phyloP scores from a whole-genome alignment of 208 protist species.

The Acanthamoeba triangularis region DNA sequence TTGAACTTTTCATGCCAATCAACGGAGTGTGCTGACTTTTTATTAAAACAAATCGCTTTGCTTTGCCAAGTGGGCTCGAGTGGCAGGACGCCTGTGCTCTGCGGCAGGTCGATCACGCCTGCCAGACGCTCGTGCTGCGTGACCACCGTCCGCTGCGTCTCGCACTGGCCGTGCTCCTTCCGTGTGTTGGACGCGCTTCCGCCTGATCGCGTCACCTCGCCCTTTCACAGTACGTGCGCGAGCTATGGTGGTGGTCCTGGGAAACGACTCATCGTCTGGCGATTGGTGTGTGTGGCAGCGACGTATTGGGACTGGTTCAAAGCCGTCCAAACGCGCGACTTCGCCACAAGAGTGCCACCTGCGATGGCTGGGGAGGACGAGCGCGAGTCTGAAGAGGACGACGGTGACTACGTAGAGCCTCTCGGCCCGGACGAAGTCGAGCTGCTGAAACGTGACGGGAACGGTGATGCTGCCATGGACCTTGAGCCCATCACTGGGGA shows the following conservation, averaged over 20 bases:
- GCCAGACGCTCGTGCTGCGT: neutral
- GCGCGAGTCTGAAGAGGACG: neutral
- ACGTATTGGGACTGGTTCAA: neutral
- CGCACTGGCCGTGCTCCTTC: neutral
- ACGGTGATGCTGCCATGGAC: neutral
- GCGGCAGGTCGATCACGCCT: neutral
- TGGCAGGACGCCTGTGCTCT: neutral
- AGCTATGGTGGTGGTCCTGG: no score
- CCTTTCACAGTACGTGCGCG: neutral
- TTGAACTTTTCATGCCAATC: no score
- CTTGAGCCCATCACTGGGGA: neutral
- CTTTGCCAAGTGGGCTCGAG: no score
- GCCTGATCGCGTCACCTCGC: neutral
- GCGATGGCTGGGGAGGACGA: no score
- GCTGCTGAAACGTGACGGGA: neutral
- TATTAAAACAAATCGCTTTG: no score
- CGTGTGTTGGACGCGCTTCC: neutral
- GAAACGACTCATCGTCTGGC: no score
- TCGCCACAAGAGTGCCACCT: neutral
- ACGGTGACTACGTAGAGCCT: neutral
- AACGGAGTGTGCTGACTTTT: no score
- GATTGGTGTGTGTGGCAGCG: neutral
- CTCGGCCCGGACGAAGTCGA: neutral
- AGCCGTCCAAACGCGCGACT: neutral
- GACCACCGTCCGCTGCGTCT: neutral